phyloP scores from a whole-genome alignment of 371 early-diverging fungal genomes.

The Sporodiniella umbellata region DNA sequence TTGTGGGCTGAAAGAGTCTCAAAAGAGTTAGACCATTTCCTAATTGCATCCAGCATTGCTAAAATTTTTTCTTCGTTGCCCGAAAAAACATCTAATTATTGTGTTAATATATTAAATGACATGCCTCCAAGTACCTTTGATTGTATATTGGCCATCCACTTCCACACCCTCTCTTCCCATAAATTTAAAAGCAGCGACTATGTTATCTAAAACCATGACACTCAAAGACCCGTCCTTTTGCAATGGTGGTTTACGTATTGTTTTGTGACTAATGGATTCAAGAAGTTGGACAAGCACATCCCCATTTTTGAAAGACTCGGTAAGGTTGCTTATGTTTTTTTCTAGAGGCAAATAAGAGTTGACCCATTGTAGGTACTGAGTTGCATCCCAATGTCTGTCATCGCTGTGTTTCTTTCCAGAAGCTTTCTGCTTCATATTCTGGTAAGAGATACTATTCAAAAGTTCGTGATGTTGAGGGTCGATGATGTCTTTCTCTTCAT shows the following conservation, averaged over 20 bases:
- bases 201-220: constrained; percentile 53
- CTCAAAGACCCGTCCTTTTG: constrained; percentile 29
- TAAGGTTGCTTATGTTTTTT: constrained; percentile 40
- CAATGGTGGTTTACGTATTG: constrained; percentile 37
- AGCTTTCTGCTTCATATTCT: constrained; percentile 7
- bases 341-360: constrained; percentile 44
- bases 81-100: constrained; percentile 43
- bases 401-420: constrained; percentile 5
- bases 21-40: constrained; percentile 22
- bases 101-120: not conserved
- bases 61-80: constrained; percentile 53
- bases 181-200: constrained; percentile 62
- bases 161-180: constrained; percentile 59
- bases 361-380: constrained; percentile 51
- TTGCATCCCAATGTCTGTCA: constrained; percentile 6
- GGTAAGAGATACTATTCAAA: constrained; percentile 5
- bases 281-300: constrained; percentile 49
- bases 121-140: constrained; percentile 26
- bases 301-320: constrained; percentile 51
- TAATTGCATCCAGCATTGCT: constrained; percentile 51
- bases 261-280: constrained; percentile 49
- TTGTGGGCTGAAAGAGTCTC: constrained; percentile 10
- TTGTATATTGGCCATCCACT: constrained; percentile 53
- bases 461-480: constrained; percentile 29
- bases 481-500: constrained; percentile 29